phyloP scores from a whole-genome alignment of 2,329 filamentous ascomycete species.

The Reticulascus tulasneorum region DNA sequence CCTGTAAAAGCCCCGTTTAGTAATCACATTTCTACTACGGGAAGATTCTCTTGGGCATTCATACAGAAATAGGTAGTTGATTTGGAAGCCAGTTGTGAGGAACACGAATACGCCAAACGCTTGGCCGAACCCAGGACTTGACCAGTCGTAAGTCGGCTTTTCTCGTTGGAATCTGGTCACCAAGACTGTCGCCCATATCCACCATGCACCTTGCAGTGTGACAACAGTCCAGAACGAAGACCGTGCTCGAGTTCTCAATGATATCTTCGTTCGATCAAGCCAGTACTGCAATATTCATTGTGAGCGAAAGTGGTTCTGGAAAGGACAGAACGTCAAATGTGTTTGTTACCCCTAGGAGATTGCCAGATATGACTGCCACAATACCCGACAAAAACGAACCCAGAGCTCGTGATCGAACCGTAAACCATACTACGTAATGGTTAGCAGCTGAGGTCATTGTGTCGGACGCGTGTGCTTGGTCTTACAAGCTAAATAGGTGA shows the following conservation, averaged over 20 bases:
- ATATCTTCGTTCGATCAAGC: conserved; percentile 54
- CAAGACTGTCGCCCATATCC: conserved; percentile 66
- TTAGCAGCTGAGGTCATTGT: conserved; percentile 14
- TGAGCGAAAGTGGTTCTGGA: neutral
- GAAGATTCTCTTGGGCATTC: no score
- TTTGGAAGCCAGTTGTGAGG: conserved; percentile 62
- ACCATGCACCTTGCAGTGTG: conserved; percentile 63
- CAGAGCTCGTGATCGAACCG: conserved; percentile 63
- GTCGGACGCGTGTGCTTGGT: conserved; percentile 6
- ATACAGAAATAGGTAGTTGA: conserved; percentile 70
- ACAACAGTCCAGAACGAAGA: conserved; percentile 51
- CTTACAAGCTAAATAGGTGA: conserved; percentile 57
- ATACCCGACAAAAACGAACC: conserved; percentile 69
- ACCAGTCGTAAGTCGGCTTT: conserved; percentile 64
- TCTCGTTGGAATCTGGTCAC: conserved; percentile 56
- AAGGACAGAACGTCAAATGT: conserved; percentile 11
- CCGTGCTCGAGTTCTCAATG: conserved; percentile 51
- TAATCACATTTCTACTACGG: no score
- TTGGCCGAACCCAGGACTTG: conserved; percentile 56
- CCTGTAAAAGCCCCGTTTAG: no score
- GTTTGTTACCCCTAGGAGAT: conserved; percentile 54
- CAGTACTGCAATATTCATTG: conserved; percentile 35
- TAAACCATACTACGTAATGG: conserved; percentile 56
- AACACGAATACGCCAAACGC: conserved; percentile 67
- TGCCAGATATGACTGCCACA: conserved; percentile 61